These are phyloP conservation scores for Microbotryum saponariae DNA, from an alignment of 1,284 basidiomycete genomes.

Conservation along the genomic window DNA sequence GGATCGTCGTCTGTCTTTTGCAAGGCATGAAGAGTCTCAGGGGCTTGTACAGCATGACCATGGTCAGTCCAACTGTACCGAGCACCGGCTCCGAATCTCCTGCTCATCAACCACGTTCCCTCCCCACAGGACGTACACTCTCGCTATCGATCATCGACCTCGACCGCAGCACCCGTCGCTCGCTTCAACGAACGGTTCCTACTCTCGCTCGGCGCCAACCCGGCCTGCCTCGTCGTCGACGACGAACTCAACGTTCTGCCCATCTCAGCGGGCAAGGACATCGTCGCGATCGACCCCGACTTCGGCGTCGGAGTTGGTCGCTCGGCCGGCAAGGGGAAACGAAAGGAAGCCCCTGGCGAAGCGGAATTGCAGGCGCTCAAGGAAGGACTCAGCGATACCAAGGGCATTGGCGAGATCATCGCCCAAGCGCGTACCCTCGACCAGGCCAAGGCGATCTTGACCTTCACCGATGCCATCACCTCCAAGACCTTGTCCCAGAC, in stretches of 20 bases:
- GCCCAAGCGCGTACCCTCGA: constrained; percentile 89
- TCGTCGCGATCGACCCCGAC: constrained; percentile 58
- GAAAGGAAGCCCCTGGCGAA: constrained; percentile 43
- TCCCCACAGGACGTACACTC: constrained; percentile 74
- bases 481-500: constrained; percentile 91
- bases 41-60: constrained; percentile 91
- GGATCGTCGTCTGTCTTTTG: constrained; percentile 80
- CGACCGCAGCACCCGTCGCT: constrained; percentile 80
- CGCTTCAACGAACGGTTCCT: constrained; percentile 99
- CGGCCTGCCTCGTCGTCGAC: constrained; percentile 87
- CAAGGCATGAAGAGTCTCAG: constrained; percentile 92
- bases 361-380: constrained; percentile 72
- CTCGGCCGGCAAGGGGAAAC: constrained; percentile 49
- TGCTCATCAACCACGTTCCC: background rate
- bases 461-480: constrained; percentile 84
- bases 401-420: constrained; percentile 80
- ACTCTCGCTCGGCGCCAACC: constrained; percentile 79
- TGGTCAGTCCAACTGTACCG: constrained; percentile 54
- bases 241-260: constrained; percentile 98
- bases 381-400: constrained; percentile 69
- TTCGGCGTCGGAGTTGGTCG: constrained; percentile 34
- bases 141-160: constrained; percentile 68
- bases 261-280: constrained; percentile 92
- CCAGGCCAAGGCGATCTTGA: constrained; percentile 72
- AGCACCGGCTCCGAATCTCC: background rate